Base-by-base conservation (phyloP, 2,329 filamentous ascomycete genomes). In the Colletotrichum musae region DNA sequence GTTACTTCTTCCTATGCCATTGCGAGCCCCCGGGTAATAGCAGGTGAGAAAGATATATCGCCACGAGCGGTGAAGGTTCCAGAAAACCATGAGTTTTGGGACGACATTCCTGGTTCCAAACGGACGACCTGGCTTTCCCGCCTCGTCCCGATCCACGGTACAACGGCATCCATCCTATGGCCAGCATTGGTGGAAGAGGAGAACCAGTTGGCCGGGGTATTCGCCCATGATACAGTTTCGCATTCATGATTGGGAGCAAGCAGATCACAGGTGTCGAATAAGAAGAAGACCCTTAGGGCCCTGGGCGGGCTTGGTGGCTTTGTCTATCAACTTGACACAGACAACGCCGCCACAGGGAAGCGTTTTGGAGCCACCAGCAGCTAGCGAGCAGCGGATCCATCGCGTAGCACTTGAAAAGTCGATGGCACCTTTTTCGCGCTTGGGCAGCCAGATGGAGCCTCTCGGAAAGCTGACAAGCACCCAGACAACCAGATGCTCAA, bases 291-390 rank as follows among this genome's bases (percentile, higher is more conserved):
- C 32, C 32, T 16, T 54, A 43, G 15, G 32, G 39, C 21, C 21
- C 12, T n/a, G 21, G 50, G 12, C 26, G 41, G 21, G 21, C 32
- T 36, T 45, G 16, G 18, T 21, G 47, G 26, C n/a, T 18, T 36
- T 39, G 51, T 48, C 50, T 52, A 60, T 58, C 43, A 70, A 61
- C 45, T 57, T 67, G 67, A 67, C 51, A 70, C 63, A 67, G 51
- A 61, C 51, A 66, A 51, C 43, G 56, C 51, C 45, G 16, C 51
- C 24, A 32, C 24, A 59, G 26, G 50, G 62, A 58, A 68, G 52
- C 18, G 52, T 26, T 50, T 47, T 53, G n/a, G 21, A 53, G 24
- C 50, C 52, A 68, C 48, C 58, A 63, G 21, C 52, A 41, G 28
- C 26, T 53, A 45, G 47, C 48, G 36, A 54, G 64, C 58, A 28